Conservation (phyloP, 768 basidiomycete species). For the Termitomyces sp. region DNA sequence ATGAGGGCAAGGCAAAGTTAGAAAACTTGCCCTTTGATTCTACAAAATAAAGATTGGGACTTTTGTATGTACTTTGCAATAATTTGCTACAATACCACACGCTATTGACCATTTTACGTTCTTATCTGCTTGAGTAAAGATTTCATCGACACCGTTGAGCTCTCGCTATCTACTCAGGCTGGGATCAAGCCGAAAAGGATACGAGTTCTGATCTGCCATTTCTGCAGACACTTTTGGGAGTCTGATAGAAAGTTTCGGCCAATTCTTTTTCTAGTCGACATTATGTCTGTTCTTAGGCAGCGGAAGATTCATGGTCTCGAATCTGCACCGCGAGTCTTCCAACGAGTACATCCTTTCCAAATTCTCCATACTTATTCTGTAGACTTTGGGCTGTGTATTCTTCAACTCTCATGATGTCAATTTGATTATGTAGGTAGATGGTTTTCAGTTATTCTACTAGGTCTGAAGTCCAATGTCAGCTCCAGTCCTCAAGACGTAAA, state of each 20-base stretch:
- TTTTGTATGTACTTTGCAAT: constrained; percentile 1
- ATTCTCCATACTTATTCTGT: too few relatives aligned
- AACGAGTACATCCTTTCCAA: too few relatives aligned
- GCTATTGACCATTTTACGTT: background rate
- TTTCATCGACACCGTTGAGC: background rate
- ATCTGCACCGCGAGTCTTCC: background rate
- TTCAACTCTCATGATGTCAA: too few relatives aligned
- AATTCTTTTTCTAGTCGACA: too few relatives aligned
- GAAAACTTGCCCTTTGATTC: constrained; percentile 41
- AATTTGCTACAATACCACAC: background rate
- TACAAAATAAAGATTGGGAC: constrained; percentile 30
- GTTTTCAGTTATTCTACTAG: too few relatives aligned
- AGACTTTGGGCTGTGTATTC: too few relatives aligned
- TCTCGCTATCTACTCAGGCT: background rate
- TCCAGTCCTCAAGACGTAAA: too few relatives aligned
- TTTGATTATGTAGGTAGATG: too few relatives aligned
- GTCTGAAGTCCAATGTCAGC: too few relatives aligned
- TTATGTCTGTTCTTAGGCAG: too few relatives aligned
- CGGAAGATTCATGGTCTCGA: background rate
- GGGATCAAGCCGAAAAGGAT: background rate
- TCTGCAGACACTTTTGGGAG: background rate
- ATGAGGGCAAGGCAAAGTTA: constrained; percentile 69
- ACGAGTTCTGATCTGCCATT: background rate
- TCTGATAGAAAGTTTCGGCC: too few relatives aligned
- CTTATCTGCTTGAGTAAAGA: background rate